A percentile compares a stretch with the other conserved stretches of the same genome.
Conservation (phyloP, 768 basidiomycete genomes). For the Trametes gibbosa region DNA sequence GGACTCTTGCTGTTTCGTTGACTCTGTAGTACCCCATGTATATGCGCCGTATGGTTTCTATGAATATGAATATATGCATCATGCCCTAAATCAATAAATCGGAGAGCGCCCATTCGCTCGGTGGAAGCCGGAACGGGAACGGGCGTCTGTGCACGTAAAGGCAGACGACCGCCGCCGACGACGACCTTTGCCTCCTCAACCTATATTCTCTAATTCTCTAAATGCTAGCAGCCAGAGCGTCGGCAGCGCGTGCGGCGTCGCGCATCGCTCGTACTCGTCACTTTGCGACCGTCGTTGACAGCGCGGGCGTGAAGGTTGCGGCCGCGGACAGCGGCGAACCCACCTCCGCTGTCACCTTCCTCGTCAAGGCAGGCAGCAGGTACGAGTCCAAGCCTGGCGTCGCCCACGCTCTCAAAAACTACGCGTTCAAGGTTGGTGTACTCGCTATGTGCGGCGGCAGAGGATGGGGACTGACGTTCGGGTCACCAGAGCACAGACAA, state of each 20-base stretch:
- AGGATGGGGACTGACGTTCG: neutral
- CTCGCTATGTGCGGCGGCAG: neutral
- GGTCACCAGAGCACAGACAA: conserved; percentile 72
- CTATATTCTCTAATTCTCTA: conserved; percentile 34
- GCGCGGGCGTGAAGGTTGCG: conserved; percentile 81
- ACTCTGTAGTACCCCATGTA: neutral
- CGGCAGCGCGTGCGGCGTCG: conserved; percentile 51
- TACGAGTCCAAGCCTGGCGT: conserved; percentile 87
- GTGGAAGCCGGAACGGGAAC: conserved; percentile 16
- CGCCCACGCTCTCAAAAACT: conserved; percentile 95
- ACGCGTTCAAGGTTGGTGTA: conserved; percentile 90
- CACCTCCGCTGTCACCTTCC: conserved; percentile 81
- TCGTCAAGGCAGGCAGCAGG: conserved; percentile 90
- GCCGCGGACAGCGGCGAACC: conserved; percentile 80
- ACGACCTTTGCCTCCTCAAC: conserved; percentile 17
- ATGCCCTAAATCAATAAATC: conserved; percentile 11
- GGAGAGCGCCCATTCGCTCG: conserved; percentile 16
- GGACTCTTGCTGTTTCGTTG: neutral
- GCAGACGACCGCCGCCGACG: conserved; percentile 1
- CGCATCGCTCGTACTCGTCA: conserved; percentile 65
- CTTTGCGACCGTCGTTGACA: conserved; percentile 82
- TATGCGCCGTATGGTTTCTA: neutral
- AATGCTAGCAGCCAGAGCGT: conserved; percentile 65
- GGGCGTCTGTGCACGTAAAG: conserved; percentile 5
- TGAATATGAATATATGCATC: conserved; percentile 16